Evolutionary conservation across 1,284 basidiomycete genomes (phyloP).

Genomic region (Sporisorium sorghi): DNA sequence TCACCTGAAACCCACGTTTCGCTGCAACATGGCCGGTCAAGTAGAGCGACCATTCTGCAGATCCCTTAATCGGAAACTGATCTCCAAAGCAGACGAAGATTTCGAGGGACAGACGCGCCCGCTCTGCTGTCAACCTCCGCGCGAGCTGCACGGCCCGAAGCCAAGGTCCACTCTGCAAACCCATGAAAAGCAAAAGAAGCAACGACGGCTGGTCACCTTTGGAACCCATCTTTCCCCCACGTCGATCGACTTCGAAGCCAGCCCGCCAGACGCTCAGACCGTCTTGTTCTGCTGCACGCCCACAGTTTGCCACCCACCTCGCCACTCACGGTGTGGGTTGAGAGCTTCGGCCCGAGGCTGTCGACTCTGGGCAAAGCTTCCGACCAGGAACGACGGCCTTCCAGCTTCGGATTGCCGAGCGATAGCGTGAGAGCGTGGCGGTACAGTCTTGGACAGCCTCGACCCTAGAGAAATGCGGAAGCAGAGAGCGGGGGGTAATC

Average conservation of each 20-base stretch:
- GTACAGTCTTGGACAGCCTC: background rate
- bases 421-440: constrained; percentile 12
- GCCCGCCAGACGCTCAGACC: background rate
- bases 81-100: too few species aligned
- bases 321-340: too few species aligned
- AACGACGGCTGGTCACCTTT: background rate
- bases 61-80: background rate
- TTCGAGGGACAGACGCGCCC: too few species aligned
- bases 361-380: too few species aligned
- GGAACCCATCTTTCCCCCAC: background rate
- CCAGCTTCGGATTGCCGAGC: too few species aligned
- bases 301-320: background rate
- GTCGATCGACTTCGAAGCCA: background rate
- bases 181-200: background rate
- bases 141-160: background rate
- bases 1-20: background rate
- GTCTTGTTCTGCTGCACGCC: background rate
- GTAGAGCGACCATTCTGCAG: too few species aligned
- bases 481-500: background rate
- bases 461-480: too few species aligned
- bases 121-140: too few species aligned
- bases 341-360: too few species aligned
- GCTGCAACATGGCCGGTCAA: too few species aligned
- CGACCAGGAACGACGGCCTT: too few species aligned
- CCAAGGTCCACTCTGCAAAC: background rate